A percentile compares a stretch with the other conserved stretches of the same genome.
Evolutionary conservation across 495 filamentous ascomycete genomes (phyloP).

Genomic region (Parathielavia hyrcaniae): DNA sequence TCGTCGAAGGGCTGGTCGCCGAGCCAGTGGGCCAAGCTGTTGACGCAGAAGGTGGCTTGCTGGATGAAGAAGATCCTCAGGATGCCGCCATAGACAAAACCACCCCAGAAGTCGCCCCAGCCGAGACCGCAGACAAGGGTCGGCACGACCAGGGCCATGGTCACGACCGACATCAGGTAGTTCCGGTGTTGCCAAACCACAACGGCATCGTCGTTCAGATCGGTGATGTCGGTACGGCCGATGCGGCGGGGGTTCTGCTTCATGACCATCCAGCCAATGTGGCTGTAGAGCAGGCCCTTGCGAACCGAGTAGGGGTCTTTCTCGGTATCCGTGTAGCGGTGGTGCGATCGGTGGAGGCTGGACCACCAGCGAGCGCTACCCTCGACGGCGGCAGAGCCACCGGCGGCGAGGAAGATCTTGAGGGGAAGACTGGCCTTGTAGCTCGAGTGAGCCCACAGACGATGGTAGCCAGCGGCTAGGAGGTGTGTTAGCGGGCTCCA

Average conservation of each 20-base stretch:
- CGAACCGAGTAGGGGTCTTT: conserved; percentile 99
- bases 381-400: conserved; percentile 91
- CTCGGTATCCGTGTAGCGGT: conserved; percentile 97
- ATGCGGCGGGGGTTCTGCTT: conserved; percentile 91
- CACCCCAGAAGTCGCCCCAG: conserved; percentile 87
- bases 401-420: conserved; percentile 84
- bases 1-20: conserved; percentile 99
- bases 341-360: conserved; percentile 91
- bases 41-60: conserved; percentile 99
- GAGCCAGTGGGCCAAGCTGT: conserved; percentile 97
- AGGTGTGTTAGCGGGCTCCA: conserved; percentile 24
- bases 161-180: conserved; percentile 82
- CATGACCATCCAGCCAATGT: conserved; percentile 90
- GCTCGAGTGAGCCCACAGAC: conserved; percentile 90
- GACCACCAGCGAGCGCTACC: conserved; percentile 98
- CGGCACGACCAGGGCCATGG: conserved; percentile 83
- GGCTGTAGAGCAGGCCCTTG: conserved; percentile 91
- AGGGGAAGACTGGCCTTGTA: conserved; percentile 87
- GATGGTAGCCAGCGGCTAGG: conserved; percentile 62
- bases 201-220: conserved; percentile 90
- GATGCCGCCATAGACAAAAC: conserved; percentile 92
- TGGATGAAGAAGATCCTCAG: conserved; percentile 97
- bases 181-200: conserved; percentile 93
- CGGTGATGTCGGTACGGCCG: conserved; percentile 93
- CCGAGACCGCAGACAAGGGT: conserved; percentile 75